phyloP scores from a whole-genome alignment of 345 rosid species.

The Moringa oleifera region DNA sequence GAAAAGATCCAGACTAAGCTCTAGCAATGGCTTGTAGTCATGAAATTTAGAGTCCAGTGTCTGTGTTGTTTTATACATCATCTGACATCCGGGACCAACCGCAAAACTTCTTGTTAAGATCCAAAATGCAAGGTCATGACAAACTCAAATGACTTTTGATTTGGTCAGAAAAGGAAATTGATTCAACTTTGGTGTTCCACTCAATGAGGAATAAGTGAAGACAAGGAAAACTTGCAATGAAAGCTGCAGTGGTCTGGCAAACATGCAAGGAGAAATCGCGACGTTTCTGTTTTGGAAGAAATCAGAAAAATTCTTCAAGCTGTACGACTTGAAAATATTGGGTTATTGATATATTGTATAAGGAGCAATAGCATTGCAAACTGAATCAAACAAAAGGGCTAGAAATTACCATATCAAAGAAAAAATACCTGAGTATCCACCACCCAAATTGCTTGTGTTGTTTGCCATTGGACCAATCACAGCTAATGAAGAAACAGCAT shows the following conservation, averaged over 20 bases:
- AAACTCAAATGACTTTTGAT: not conserved
- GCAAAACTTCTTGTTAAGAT: too few relatives aligned
- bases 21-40: not conserved
- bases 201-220: too few relatives aligned
- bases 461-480: slow-evolving; percentile 79
- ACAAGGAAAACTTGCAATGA: too few relatives aligned
- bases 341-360: too few relatives aligned
- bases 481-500: slow-evolving; percentile 53
- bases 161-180: not conserved
- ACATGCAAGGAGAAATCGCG: too few relatives aligned
- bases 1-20: not conserved
- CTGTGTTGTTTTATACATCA: not conserved
- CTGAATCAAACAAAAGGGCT: not conserved
- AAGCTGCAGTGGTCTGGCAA: too few relatives aligned
- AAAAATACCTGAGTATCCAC: slow-evolving; percentile 63
- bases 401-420: not conserved
- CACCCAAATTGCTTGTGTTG: slow-evolving; percentile 53
- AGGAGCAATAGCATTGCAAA: too few relatives aligned
- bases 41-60: not conserved
- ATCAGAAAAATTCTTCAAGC: not conserved
- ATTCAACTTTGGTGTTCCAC: not conserved
- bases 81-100: too few relatives aligned
- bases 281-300: not conserved
- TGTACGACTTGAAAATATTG: not conserved
- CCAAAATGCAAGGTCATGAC: too few relatives aligned